Evolutionary conservation across 352 stramenopile species (phyloP).

Genomic region (Lagenidium sp.): DNA sequence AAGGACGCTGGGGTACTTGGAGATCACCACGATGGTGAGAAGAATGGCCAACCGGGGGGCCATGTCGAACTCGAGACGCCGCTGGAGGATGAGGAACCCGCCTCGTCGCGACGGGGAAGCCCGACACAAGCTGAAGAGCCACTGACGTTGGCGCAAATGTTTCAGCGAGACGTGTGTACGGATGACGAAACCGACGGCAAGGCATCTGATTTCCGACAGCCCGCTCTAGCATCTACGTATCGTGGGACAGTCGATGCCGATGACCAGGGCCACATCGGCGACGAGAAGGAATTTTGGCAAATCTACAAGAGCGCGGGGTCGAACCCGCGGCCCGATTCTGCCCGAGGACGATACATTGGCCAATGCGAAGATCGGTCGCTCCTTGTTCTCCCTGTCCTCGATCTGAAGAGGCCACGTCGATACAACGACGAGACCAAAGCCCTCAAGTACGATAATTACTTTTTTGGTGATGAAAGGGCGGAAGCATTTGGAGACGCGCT

Average conservation of each 20-base stretch:
- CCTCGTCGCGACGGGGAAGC: background rate
- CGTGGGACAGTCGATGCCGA: too few species aligned
- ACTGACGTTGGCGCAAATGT: conserved; percentile 13
- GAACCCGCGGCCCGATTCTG: conserved; percentile 31
- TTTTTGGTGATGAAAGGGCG: conserved; percentile 56
- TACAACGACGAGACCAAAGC: conserved; percentile 31
- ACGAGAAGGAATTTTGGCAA: conserved; percentile 32
- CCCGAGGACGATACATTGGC: conserved; percentile 48
- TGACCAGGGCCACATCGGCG: background rate
- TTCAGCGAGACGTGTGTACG: conserved; percentile 34
- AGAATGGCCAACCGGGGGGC: background rate
- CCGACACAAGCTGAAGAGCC: background rate
- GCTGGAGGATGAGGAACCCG: conserved; percentile 5
- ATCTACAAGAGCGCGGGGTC: conserved; percentile 41
- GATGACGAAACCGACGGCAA: conserved; percentile 13
- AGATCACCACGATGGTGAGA: background rate
- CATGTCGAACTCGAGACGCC: background rate
- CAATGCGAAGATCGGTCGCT: conserved; percentile 46
- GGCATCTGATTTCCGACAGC: background rate
- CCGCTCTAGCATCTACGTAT: too few species aligned
- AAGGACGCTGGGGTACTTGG: conserved; percentile 1
- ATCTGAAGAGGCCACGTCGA: conserved; percentile 32
- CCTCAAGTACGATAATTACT: conserved; percentile 67
- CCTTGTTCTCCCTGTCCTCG: conserved; percentile 55
- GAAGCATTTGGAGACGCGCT: conserved; percentile 52